Percentiles rank a stretch among this genome's conserved stretches.
These are phyloP conservation scores for Vitis riparia DNA, from an alignment of 164 flowering plant genomes.

Conservation along the genomic window DNA sequence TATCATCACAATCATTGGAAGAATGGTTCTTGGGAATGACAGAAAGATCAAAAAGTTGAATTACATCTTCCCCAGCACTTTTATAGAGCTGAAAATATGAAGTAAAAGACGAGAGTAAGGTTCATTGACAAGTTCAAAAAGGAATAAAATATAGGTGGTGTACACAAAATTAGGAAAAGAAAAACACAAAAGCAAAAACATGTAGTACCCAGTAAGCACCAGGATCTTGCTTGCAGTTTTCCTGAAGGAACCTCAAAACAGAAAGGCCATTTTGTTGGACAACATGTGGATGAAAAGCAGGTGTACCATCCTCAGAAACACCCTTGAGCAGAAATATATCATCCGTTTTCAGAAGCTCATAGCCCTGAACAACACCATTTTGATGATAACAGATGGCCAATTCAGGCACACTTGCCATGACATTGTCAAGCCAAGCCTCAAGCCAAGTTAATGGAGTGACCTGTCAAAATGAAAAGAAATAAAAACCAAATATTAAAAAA, in stretches of 20 bases:
- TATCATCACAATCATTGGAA: slow-evolving; percentile 50
- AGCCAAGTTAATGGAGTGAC: slow-evolving; percentile 94
- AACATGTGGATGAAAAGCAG: slow-evolving; percentile 95
- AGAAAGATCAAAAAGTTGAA: slow-evolving; percentile 96
- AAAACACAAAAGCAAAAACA: slow-evolving; percentile 7
- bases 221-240: slow-evolving; percentile 97
- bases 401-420: slow-evolving; percentile 98
- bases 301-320: slow-evolving; percentile 87
- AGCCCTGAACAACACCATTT: slow-evolving; percentile 94
- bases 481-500: neutral
- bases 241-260: slow-evolving; percentile 91
- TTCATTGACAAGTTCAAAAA: neutral
- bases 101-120: neutral
- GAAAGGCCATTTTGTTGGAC: slow-evolving; percentile 97
- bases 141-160: neutral
- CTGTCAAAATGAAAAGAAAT: slow-evolving; percentile 33
- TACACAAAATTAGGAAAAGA: neutral
- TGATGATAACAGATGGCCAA: slow-evolving; percentile 95
- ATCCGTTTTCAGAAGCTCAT: slow-evolving; percentile 93
- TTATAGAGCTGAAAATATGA: slow-evolving; percentile 71
- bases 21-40: slow-evolving; percentile 65
- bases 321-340: slow-evolving; percentile 90
- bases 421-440: slow-evolving; percentile 99
- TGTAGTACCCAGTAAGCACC: slow-evolving; percentile 93
- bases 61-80: slow-evolving; percentile 90